phyloP scores from a whole-genome alignment of 2,329 filamentous ascomycete genomes.

The Elsinoe necatrix region DNA sequence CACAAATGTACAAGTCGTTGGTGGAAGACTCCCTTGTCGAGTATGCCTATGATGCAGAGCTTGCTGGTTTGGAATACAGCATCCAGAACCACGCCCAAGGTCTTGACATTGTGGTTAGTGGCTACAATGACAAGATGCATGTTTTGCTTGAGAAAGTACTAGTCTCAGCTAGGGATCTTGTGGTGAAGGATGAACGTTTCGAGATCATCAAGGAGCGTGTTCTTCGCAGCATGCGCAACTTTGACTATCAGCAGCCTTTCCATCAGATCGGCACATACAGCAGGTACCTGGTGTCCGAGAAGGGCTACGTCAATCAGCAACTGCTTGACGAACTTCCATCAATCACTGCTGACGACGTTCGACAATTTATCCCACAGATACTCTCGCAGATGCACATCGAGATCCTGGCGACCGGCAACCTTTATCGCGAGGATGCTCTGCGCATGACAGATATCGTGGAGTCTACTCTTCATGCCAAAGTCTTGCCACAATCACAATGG shows the following conservation, averaged over 20 bases:
- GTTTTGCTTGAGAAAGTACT: slow-evolving; percentile 87
- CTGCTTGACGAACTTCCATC: slow-evolving; percentile 65
- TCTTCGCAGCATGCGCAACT: slow-evolving; percentile 70
- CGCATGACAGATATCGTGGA: slow-evolving; percentile 78
- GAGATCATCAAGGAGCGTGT: slow-evolving; percentile 83
- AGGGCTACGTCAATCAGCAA: slow-evolving; percentile 71
- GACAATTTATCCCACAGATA: slow-evolving; percentile 69
- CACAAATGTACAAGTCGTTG: slow-evolving; percentile 71
- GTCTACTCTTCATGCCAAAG: slow-evolving; percentile 62
- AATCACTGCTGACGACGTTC: slow-evolving; percentile 66
- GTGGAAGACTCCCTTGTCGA: slow-evolving; percentile 84
- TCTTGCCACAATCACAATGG: slow-evolving; percentile 70
- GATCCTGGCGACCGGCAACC: slow-evolving; percentile 78
- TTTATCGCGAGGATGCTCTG: slow-evolving; percentile 88
- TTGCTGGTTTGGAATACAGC: slow-evolving; percentile 78
- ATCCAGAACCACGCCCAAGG: slow-evolving; percentile 66
- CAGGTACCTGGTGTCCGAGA: slow-evolving; percentile 68
- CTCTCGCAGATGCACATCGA: slow-evolving; percentile 81
- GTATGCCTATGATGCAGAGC: slow-evolving; percentile 91
- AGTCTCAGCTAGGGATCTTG: slow-evolving; percentile 71
- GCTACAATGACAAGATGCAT: slow-evolving; percentile 93
- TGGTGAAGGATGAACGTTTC: slow-evolving; percentile 80
- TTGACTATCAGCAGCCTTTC: slow-evolving; percentile 80
- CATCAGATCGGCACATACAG: slow-evolving; percentile 79
- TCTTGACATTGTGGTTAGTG: slow-evolving; percentile 68